Percentiles rank a stretch among this genome's conserved stretches.
Evolutionary conservation across 1,284 basidiomycete genomes (phyloP).

Genomic region (Psilocybe mexicana): DNA sequence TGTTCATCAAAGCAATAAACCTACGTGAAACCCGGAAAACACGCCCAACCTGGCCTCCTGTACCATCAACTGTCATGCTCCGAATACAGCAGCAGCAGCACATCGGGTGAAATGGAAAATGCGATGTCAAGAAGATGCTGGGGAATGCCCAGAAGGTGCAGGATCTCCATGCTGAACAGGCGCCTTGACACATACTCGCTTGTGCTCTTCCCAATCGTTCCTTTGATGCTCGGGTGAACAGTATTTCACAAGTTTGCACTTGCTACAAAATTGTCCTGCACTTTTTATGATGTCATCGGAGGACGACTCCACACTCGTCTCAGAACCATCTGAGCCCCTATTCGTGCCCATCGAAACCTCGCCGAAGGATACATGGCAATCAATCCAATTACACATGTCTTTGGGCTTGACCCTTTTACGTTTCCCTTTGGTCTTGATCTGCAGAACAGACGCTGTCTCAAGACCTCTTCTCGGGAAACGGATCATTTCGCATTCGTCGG

Average conservation of each 20-base stretch:
- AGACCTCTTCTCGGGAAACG: constrained; percentile 67
- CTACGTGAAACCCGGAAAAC: constrained; percentile 1
- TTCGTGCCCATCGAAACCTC: constrained; percentile 38
- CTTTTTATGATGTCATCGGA: constrained; percentile 30
- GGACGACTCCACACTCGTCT: constrained; percentile 39
- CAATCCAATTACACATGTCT: constrained; percentile 80
- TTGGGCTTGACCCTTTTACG: constrained; percentile 47
- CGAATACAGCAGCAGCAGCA: constrained; percentile 1
- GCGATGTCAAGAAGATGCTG: not conserved
- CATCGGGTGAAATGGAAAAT: not conserved
- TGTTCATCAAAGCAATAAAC: not conserved
- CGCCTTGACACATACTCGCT: constrained; percentile 53
- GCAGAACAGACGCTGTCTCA: constrained; percentile 58
- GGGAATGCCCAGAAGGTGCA: not conserved
- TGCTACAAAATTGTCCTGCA: constrained; percentile 62
- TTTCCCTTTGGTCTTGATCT: constrained; percentile 55
- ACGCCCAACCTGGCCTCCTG: not conserved
- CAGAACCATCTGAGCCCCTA: constrained; percentile 49
- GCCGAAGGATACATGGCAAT: constrained; percentile 61
- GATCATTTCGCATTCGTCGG: constrained; percentile 78
- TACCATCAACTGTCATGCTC: not conserved
- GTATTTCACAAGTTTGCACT: constrained; percentile 73
- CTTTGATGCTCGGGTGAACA: constrained; percentile 69
- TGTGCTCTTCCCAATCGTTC: constrained; percentile 74
- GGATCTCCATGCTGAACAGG: not conserved